Base-by-base conservation (phyloP, 192 early-diverging fungal genomes). In the Dissophora ornata region DNA sequence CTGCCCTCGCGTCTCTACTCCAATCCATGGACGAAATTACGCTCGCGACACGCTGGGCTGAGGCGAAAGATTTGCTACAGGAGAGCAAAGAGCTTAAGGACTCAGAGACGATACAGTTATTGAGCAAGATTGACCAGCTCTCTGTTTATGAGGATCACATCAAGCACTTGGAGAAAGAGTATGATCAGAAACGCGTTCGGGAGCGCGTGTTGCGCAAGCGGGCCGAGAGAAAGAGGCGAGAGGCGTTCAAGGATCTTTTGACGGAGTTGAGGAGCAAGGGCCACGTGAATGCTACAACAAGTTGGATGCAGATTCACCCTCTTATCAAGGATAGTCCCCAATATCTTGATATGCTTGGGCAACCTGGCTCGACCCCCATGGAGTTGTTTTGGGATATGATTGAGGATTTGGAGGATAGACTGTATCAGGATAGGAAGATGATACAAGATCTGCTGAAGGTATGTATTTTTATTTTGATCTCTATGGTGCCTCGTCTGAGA, bases 341-440 rank as follows among this genome's bases (percentile, higher is more conserved):
- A 19, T 97, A 93, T 56, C 60, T 45, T 1, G 67, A 85, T 8
- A 88, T 95, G 68, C 83, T 99, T 4, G 94, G 94, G 0, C 89
- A 94, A 67, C 80, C 88, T 2, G 96, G 95, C 10, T 95, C 94
- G 4, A 87, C 89, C 8, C 96, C 97, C 1, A 69, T 96, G 32
- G 97, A 99, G 45, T 63, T 99, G 32, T 99, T 97, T 75, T 97
- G 96, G 93, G 97, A 99, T 73, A 60, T 90, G 4, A 71, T 97
- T 13, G 89, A 94, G 57, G 87, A 91, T 24, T 78, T 98, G 3
- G 91, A 94, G 19, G 94, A 97, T 29, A 75, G 83, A 15, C 82
- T 90, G 16, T 87, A 93, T 65, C 80, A 86, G 33, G 84, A 93
- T 33, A 83, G 90, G 19, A 90, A 90, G 62, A 80, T 78, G 21